phyloP scores from a whole-genome alignment of 257 asterid species.

The Solanum piurae region DNA sequence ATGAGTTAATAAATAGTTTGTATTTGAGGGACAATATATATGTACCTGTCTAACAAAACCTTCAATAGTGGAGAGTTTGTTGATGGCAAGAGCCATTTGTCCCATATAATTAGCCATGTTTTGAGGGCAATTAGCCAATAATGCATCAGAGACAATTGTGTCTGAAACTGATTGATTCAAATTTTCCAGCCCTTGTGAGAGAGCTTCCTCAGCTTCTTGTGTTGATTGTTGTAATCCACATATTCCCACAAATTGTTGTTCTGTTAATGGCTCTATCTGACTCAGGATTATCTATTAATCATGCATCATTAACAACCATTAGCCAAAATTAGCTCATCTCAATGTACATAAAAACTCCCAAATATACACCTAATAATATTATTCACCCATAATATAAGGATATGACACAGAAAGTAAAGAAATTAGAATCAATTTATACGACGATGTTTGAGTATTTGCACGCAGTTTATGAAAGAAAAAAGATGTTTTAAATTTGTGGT shows the following conservation, averaged over 20 bases:
- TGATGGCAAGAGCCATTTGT: conserved; percentile 67
- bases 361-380: not conserved
- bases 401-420: not conserved
- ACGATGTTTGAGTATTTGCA: not conserved
- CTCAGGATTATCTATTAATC: conserved; percentile 36
- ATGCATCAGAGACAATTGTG: conserved; percentile 59
- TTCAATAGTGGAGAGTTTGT: conserved; percentile 69
- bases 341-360: not conserved
- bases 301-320: not conserved
- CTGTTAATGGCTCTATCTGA: conserved; percentile 64
- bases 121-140: conserved; percentile 38
- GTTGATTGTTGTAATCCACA: conserved; percentile 64
- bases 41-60: conserved; percentile 75
- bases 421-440: not conserved
- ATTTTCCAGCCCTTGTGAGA: conserved; percentile 59
- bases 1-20: not conserved
- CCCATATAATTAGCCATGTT: conserved; percentile 57
- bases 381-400: not conserved
- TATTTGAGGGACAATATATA: not conserved
- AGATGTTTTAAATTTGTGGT: not conserved
- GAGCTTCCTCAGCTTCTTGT: conserved; percentile 72
- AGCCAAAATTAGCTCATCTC: not conserved
- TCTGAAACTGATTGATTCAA: conserved; percentile 47
- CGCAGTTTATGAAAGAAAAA: not conserved
- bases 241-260: conserved; percentile 52